Conservation (phyloP, 352 stramenopile species). For the Globisporangium paddicum region DNA sequence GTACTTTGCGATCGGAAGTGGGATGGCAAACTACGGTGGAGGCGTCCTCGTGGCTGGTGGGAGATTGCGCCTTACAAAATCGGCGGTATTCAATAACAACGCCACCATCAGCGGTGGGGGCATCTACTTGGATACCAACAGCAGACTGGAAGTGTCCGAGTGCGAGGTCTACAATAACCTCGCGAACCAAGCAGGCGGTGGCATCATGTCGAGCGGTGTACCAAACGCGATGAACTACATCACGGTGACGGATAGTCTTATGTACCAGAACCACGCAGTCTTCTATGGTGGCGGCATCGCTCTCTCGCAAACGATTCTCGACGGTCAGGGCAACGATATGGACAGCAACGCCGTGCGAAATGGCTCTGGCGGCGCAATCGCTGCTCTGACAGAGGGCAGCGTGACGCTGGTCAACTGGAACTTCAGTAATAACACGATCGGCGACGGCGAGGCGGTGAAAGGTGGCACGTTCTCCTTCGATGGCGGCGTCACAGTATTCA, state of each 20-base stretch:
- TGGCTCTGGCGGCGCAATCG: conserved; percentile 25
- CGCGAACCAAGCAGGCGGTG: conserved; percentile 21
- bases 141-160: conserved; percentile 16
- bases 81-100: conserved; percentile 1
- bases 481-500: conserved; percentile 15
- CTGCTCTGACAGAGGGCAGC: conserved; percentile 14
- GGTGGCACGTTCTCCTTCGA: conserved; percentile 25
- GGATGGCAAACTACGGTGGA: conserved; percentile 16
- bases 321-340: conserved; percentile 17
- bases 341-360: conserved; percentile 14
- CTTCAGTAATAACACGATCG: conserved; percentile 35
- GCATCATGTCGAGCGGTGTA: conserved; percentile 17
- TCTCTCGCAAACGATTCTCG: conserved; percentile 23
- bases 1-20: conserved; percentile 13
- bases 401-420: conserved; percentile 20
- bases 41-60: conserved; percentile 24
- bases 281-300: conserved; percentile 23
- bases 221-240: conserved; percentile 10
- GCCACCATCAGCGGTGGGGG: conserved; percentile 17
- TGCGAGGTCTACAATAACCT: conserved; percentile 24
- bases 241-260: conserved; percentile 15
- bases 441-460: conserved; percentile 12
- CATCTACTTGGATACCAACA: conserved; percentile 19
- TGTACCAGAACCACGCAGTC: conserved; percentile 23
- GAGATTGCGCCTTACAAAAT: conserved; percentile 14